Base-by-base conservation (phyloP, 2,329 filamentous ascomycete genomes). In the Fusarium floridanum region DNA sequence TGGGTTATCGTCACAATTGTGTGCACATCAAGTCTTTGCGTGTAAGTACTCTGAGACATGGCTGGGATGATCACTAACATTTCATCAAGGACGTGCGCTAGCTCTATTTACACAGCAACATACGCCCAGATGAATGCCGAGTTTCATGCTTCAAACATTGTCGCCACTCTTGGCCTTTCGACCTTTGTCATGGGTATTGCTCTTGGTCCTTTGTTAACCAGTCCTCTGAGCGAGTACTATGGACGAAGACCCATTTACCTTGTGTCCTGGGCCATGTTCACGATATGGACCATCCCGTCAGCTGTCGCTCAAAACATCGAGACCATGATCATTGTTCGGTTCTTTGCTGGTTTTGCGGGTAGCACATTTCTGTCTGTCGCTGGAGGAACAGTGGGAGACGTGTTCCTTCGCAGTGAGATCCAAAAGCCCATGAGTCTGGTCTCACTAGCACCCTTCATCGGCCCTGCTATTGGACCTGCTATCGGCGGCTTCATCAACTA, bases 181-280 rank as follows among this genome's bases (percentile, higher is more conserved):
- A 70, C 68, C 0, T 77, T 78, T 1, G 76, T 77, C 11, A 17
- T 76, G 61, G 95, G 95, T 6, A 88, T 88, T 64, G 84, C 84
- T 3, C 76, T 90, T 59, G 90, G 90, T 0, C 91, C 90, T 0
- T 85, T 91, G 41, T 83, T 92, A 37, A 80, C 90, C 68, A 88
- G 87, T 20, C 91, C 91, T 0, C 78, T 92, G 55, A 91, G 89
- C 66, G 91, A 92, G 81, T 95, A 76, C 29, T 95, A 94, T 80
- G 94, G 94, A 20, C 89, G 94, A 14, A 85, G 94, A 56, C 92
- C 91, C 7, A 93, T 97, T 70, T 97, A 96, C 79, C 86, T 97
- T 24, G 82, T 85, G 12, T 93, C 93, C 0, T 95, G 94, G 80
- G 79, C 86, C 1, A 88, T 93, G 74, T 97, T 95, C 80, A 77